Base-by-base conservation (phyloP, 257 asterid genomes). In the Solanum sitiens region DNA sequence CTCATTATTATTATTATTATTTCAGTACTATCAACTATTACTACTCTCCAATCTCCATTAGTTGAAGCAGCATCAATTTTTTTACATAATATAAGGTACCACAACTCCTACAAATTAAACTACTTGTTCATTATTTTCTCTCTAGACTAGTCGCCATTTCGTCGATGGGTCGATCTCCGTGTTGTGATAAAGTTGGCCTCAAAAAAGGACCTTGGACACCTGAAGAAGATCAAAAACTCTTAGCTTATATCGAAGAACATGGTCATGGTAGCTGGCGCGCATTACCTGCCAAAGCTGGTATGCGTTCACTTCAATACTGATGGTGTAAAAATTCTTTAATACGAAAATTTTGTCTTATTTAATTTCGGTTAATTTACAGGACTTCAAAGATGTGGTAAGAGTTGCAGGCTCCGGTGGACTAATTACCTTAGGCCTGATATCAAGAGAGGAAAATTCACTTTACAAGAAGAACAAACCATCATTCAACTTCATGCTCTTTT, bases 211-310 rank as follows among this genome's bases (percentile, higher is more conserved):
- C 99, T 2, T 96, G 99, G 99, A 96, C 98, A 30, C 97, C 99
- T 4, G 99, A 96, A 88, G 99, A 96, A 89, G 99, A 96, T 85
- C 94, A 94, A 88, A 96, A 96, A 39, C 98, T 96, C 82, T 88
- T 96, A 83, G 97, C 98, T 77, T 94, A 94, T 86, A 94, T 96
- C 6, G 95, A 96, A 87, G 97, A 94, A 89, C 96, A 96, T 25
- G 99, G 99, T 21, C 99, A 94, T 83, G 99, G 99, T 11, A 94
- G 99, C 93, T 96, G 99, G 99, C 95, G 99, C 23, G 98, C 98
- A 73, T 91, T 96, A 86, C 99, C 99, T 53, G 56, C 94, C 7
- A 93, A 94, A 95, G 98, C 99, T 61, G 99, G 99, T 96, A 21
- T 3, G 25, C 13, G 1, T 50, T 30, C 27, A 10, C 18, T 80